Evolutionary conservation across 352 stramenopile genomes (phyloP).

Genomic region (Stephanocyclus meneghinianus): DNA sequence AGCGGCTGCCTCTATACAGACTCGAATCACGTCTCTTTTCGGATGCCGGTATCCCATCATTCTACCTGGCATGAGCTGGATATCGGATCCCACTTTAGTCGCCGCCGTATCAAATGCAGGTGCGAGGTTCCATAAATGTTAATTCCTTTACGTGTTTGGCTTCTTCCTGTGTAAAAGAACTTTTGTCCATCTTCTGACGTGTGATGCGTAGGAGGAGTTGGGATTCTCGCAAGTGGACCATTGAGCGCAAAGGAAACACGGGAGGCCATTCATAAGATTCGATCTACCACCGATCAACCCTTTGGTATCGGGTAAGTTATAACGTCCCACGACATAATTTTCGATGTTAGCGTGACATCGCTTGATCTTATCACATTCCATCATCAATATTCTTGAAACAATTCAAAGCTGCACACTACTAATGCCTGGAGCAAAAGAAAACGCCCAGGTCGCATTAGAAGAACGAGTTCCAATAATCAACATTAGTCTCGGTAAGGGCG

Average conservation of each 20-base stretch:
- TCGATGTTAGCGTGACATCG: neutral
- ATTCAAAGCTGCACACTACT: conserved; percentile 61
- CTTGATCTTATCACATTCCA: neutral
- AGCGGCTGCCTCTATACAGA: conserved; percentile 34
- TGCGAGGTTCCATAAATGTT: conserved; percentile 13
- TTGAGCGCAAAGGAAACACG: conserved; percentile 72
- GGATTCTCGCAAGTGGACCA: conserved; percentile 72
- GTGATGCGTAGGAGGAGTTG: conserved; percentile 47
- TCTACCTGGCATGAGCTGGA: conserved; percentile 82
- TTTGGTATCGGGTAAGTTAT: conserved; percentile 74
- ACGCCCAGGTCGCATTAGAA: conserved; percentile 78
- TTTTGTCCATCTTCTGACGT: neutral
- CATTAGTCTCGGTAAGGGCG: conserved; percentile 78
- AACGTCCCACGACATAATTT: neutral
- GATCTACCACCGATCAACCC: conserved; percentile 64
- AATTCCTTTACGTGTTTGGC: neutral
- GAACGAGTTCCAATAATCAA: conserved; percentile 83
- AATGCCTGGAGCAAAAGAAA: conserved; percentile 79
- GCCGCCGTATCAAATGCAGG: conserved; percentile 81
- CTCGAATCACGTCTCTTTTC: conserved; percentile 68
- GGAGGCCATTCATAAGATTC: conserved; percentile 69
- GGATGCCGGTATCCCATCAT: conserved; percentile 76
- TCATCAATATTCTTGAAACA: neutral
- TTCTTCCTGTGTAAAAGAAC: conserved; percentile 20
- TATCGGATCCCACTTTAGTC: conserved; percentile 76